These are phyloP conservation scores for Yamadazyma paraphyllophila DNA, from an alignment of 805 yeast genomes.

Conservation along the genomic window DNA sequence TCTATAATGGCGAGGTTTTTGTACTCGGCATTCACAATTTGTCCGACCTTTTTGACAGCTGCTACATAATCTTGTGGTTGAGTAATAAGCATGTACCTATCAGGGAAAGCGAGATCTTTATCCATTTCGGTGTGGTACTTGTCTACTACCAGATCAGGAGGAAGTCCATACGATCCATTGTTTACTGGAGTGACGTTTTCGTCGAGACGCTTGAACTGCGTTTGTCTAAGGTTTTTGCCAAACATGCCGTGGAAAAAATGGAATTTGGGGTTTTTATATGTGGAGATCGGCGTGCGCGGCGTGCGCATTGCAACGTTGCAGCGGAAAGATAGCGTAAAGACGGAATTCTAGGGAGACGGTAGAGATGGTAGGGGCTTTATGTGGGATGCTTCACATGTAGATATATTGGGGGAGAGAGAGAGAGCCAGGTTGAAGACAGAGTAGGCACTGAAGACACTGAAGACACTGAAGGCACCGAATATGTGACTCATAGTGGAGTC, in stretches of 20 bases:
- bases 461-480: no score
- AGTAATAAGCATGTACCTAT: conserved; percentile 34
- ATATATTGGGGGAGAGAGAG: no score
- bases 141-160: conserved; percentile 48
- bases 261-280: neutral
- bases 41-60: conserved; percentile 36
- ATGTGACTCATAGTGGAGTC: no score
- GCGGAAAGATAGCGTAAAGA: no score
- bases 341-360: no score
- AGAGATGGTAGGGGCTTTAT: no score
- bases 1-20: conserved; percentile 50
- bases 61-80: conserved; percentile 26
- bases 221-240: conserved; percentile 49
- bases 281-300: neutral
- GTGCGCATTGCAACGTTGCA: neutral
- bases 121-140: conserved; percentile 26
- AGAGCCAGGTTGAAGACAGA: no score
- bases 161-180: conserved; percentile 64
- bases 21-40: conserved; percentile 45
- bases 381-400: no score
- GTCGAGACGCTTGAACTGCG: conserved; percentile 45
- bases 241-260: conserved; percentile 24
- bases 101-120: conserved; percentile 43
- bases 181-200: conserved; percentile 47
- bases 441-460: no score